phyloP scores from a whole-genome alignment of 2,329 filamentous ascomycete genomes.

The Fusarium sp. region DNA sequence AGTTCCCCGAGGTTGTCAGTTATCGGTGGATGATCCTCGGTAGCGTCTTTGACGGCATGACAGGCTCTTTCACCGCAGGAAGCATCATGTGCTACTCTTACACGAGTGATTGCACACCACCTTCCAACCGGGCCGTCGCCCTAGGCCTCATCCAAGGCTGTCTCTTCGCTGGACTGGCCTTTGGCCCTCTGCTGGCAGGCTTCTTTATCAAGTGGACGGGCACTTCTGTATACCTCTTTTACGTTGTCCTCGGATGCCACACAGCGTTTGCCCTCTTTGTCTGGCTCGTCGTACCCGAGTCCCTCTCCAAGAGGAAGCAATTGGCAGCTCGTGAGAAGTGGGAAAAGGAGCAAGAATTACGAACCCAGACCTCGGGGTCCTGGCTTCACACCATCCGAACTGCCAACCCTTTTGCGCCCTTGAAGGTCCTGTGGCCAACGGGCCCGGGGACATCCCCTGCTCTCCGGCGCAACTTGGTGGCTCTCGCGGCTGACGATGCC shows the following conservation, averaged over 20 bases:
- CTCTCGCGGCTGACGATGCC: constrained; percentile 83
- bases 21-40: constrained; percentile 85
- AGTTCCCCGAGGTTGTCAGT: constrained; percentile 75
- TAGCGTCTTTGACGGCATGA: constrained; percentile 81
- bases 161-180: constrained; percentile 87
- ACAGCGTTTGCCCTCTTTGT: constrained; percentile 78
- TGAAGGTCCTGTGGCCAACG: constrained; percentile 81
- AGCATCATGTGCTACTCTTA: constrained; percentile 85
- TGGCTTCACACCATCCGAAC: constrained; percentile 52
- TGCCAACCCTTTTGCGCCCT: constrained; percentile 78
- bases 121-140: constrained; percentile 80
- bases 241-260: constrained; percentile 79
- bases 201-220: constrained; percentile 82
- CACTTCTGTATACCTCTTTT: constrained; percentile 86
- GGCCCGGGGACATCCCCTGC: constrained; percentile 67
- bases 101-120: constrained; percentile 86
- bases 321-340: constrained; percentile 76
- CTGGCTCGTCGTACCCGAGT: constrained; percentile 82
- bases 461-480: constrained; percentile 82
- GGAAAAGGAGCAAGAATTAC: constrained; percentile 55
- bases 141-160: constrained; percentile 93
- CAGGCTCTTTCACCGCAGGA: constrained; percentile 88
- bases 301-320: constrained; percentile 79
- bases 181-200: constrained; percentile 85
- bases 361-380: constrained; percentile 35